These are phyloP conservation scores for Stenogyne calaminthoides DNA, from an alignment of 305 asterid species.

Conservation along the genomic window DNA sequence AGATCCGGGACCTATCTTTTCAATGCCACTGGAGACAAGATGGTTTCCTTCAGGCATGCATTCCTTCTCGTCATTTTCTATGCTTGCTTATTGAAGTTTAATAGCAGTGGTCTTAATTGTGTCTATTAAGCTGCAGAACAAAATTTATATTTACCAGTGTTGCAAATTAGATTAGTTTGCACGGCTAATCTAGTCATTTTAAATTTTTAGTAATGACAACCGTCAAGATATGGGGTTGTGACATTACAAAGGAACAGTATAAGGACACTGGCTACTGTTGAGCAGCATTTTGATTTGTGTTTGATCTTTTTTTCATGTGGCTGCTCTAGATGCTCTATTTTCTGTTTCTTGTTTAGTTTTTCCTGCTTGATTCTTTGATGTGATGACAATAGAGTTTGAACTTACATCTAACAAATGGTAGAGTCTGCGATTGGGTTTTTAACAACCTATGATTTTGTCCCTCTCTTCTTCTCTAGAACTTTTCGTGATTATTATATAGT, in stretches of 20 bases:
- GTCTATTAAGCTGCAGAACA: not conserved
- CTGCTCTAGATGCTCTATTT: constrained; percentile 6
- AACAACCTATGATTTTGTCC: not conserved
- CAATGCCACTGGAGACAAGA: constrained; percentile 69
- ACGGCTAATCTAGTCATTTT: constrained; percentile 26
- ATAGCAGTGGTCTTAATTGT: not conserved
- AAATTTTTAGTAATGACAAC: constrained; percentile 78
- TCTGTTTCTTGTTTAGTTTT: constrained; percentile 8
- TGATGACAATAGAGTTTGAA: constrained; percentile 2
- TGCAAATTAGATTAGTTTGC: constrained; percentile 13
- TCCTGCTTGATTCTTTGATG: constrained; percentile 17
- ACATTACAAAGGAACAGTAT: constrained; percentile 14
- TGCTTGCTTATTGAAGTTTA: constrained; percentile 15
- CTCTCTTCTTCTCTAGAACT: not conserved
- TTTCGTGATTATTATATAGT: not conserved
- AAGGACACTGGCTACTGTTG: no score
- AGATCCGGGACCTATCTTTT: constrained; percentile 81
- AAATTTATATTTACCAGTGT: constrained; percentile 2
- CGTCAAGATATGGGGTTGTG: constrained; percentile 77
- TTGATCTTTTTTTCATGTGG: no score
- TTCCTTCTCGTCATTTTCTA: constrained; percentile 15
- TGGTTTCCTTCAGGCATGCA: constrained; percentile 89
- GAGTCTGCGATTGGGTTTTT: not conserved
- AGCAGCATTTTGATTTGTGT: constrained; percentile 34
- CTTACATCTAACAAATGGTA: not conserved